Conservation (phyloP, 2,329 filamentous ascomycete species). For the Pleoardoris graminearum region DNA sequence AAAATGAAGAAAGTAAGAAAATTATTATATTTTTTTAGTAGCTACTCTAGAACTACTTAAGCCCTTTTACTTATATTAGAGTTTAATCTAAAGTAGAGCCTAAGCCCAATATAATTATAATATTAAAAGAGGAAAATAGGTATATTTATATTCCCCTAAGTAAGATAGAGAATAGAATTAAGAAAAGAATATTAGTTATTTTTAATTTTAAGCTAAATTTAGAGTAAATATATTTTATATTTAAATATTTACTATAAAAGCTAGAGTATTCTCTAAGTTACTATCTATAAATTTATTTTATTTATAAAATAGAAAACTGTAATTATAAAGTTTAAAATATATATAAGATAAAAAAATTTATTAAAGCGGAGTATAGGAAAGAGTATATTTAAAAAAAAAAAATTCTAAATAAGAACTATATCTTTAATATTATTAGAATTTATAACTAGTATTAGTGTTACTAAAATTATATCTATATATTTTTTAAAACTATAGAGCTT, state of each 20-base stretch:
- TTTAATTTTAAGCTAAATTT: background rate
- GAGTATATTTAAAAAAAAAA: background rate
- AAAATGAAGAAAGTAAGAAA: no score
- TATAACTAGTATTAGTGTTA: background rate
- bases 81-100: background rate
- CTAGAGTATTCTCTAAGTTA: background rate
- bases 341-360: background rate
- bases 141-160: background rate
- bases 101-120: background rate
- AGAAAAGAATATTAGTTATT: background rate
- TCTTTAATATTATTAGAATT: background rate
- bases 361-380: background rate
- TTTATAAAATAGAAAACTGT: background rate
- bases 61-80: background rate
- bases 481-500: background rate
- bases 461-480: background rate
- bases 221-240: no score
- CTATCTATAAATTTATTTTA: background rate
- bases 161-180: background rate
- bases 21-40: no score
- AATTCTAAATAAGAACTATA: background rate
- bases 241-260: background rate
- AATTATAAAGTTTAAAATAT: background rate
- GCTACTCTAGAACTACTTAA: background rate
- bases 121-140: background rate